Base-by-base conservation (phyloP, 495 filamentous ascomycete species). In the Pseudoneurospora amorphoporcata region DNA sequence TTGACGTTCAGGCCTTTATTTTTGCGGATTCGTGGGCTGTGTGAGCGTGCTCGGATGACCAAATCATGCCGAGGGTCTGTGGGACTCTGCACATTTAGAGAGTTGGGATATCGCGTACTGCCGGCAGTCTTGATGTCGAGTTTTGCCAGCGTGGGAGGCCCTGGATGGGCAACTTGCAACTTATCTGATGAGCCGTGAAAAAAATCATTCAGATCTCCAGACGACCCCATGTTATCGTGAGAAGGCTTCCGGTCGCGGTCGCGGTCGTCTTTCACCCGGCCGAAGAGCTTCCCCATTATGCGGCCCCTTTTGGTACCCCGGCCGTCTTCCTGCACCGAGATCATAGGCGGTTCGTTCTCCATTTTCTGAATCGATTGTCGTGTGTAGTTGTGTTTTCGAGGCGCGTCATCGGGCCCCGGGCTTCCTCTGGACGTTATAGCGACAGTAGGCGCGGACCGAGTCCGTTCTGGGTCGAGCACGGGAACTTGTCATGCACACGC, bases 1-100 rank as follows among this genome's bases (percentile, higher is more conserved):
- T 84, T 86, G n/a, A 97, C 93, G 19, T 79, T 80, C 72, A 95
- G 81, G 4, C 89, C 89, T 77, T 92, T 92, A 70, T 78, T 81
- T 68, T 73, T 80, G 19, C 72, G 72, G 40, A 69, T 71, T 42
- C 43, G 61, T 16, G 81, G 77, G 69, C 79, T 82, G 75, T 76
- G 77, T 12, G 80, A 80, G 35, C 73, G 79, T 42, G 77, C 72
- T 43, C 78, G 79, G 39, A 75, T 68, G 42, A 78, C 70, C 3
- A 79, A 61, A 69, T 77, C 81, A 71, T 79, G 79, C 16, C 79
- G 81, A 10, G 23, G 37, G 43, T 53, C 39, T 53, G 79, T 73
- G 29, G 68, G 75, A 68, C 74, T 72, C 73, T 80, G 73, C 69
- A 84, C 80, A 29, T 79, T 73, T 42, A 80, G 75, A 29, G 84